phyloP scores from a whole-genome alignment of 2,329 filamentous ascomycete species.

The Sporothrix mexicana region DNA sequence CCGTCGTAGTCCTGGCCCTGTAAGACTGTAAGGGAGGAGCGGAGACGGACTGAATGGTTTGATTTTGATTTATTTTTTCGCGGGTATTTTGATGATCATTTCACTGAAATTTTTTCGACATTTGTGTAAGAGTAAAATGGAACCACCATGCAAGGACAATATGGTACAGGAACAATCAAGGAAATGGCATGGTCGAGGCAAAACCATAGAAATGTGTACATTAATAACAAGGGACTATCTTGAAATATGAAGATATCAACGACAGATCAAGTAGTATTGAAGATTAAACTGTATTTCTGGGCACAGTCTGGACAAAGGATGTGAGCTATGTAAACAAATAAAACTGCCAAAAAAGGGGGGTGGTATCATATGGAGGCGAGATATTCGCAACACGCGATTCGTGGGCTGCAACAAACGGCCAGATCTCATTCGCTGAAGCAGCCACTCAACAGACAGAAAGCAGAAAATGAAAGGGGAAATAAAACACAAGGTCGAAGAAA shows the following conservation, averaged over 20 bases:
- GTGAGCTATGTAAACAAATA: conserved; percentile 1
- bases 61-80: not conserved
- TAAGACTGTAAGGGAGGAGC: not conserved
- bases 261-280: too few species aligned
- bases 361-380: conserved; percentile 13
- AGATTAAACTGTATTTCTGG: not conserved
- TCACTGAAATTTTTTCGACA: not conserved
- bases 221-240: not conserved
- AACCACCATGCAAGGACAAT: not conserved
- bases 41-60: too few species aligned
- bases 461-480: not conserved
- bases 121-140: not conserved
- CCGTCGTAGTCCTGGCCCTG: not conserved
- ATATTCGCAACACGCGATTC: not conserved
- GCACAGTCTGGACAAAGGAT: not conserved
- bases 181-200: not conserved
- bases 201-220: not conserved
- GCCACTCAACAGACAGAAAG: not conserved
- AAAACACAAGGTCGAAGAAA: not conserved
- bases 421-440: not conserved
- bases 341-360: not conserved
- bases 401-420: not conserved
- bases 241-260: not conserved
- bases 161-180: too few species aligned
- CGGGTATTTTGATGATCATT: not conserved